phyloP scores from a whole-genome alignment of 2,329 filamentous ascomycete genomes.

The Neurospora crassa region DNA sequence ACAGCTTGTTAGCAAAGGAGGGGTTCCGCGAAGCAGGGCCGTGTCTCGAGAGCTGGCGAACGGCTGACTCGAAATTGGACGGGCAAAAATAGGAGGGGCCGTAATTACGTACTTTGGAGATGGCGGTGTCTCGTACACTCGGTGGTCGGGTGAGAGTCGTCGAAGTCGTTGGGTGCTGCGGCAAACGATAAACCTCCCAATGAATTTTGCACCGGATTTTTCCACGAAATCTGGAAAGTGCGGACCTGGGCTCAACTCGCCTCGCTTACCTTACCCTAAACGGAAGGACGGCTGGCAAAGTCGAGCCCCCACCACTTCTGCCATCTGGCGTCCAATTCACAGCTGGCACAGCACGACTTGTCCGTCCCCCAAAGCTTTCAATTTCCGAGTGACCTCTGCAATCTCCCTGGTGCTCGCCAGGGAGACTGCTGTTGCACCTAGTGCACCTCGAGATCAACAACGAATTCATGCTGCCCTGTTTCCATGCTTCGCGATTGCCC shows the following conservation, averaged over 20 bases:
- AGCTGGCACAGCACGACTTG: not conserved
- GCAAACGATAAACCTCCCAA: constrained; percentile 16
- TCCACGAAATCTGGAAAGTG: constrained; percentile 19
- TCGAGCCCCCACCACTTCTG: not conserved
- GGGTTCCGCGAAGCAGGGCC: constrained; percentile 3
- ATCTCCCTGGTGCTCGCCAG: not conserved
- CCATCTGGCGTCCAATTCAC: not conserved
- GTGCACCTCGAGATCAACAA: not conserved
- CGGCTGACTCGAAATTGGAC: not conserved
- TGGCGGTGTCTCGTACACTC: constrained; percentile 25
- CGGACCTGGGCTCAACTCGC: constrained; percentile 15
- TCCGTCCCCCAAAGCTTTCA: not conserved
- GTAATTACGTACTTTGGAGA: constrained; percentile 20
- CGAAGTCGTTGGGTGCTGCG: constrained; percentile 18
- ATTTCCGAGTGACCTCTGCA: not conserved
- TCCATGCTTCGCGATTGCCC: not conserved
- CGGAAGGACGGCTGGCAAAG: constrained; percentile 9
- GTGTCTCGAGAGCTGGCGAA: not conserved
- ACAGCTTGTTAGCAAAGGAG: constrained; percentile 21
- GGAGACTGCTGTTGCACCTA: not conserved
- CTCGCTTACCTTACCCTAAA: constrained; percentile 18
- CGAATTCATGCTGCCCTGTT: not conserved
- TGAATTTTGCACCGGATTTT: constrained; percentile 21
- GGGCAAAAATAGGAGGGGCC: constrained; percentile 5
- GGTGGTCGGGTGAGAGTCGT: constrained; percentile 16